Conservation (phyloP, 352 stramenopile species). For the Nothophytophthora sp. region DNA sequence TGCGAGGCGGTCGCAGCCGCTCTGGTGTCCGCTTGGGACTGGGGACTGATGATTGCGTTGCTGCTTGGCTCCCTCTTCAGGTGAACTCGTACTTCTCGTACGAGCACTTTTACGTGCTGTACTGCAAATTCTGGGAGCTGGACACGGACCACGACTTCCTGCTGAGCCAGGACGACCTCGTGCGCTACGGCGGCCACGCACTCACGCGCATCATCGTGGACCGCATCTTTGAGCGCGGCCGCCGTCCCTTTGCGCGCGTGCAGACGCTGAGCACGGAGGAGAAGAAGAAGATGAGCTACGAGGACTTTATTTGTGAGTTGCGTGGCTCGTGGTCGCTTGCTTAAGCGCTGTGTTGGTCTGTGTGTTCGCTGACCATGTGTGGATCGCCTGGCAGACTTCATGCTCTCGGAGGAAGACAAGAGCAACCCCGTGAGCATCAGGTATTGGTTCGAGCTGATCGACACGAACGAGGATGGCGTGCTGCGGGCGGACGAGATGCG, state of each 20-base stretch:
- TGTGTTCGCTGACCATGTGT: not conserved
- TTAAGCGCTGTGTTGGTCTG: not conserved
- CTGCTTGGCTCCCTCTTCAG: slow-evolving; percentile 20
- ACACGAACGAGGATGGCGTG: slow-evolving; percentile 97
- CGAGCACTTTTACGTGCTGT: slow-evolving; percentile 99
- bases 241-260: slow-evolving; percentile 80
- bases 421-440: slow-evolving; percentile 94
- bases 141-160: slow-evolving; percentile 93
- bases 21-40: not conserved
- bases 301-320: slow-evolving; percentile 88
- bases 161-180: slow-evolving; percentile 80
- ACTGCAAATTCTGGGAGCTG: slow-evolving; percentile 99
- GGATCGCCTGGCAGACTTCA: slow-evolving; percentile 87
- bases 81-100: slow-evolving; percentile 98
- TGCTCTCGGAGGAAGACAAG: slow-evolving; percentile 99
- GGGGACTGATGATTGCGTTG: no score
- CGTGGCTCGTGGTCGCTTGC: slow-evolving; percentile 3
- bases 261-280: slow-evolving; percentile 75
- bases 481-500: slow-evolving; percentile 97
- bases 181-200: slow-evolving; percentile 82
- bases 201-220: slow-evolving; percentile 89
- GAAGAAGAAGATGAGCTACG: slow-evolving; percentile 91
- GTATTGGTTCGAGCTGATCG: slow-evolving; percentile 99
- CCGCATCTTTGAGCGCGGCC: slow-evolving; percentile 83
- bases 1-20: slow-evolving; percentile 31